Evolutionary conservation across 495 filamentous ascomycete genomes (phyloP).

Genomic region (Talaromyces thailandensis): DNA sequence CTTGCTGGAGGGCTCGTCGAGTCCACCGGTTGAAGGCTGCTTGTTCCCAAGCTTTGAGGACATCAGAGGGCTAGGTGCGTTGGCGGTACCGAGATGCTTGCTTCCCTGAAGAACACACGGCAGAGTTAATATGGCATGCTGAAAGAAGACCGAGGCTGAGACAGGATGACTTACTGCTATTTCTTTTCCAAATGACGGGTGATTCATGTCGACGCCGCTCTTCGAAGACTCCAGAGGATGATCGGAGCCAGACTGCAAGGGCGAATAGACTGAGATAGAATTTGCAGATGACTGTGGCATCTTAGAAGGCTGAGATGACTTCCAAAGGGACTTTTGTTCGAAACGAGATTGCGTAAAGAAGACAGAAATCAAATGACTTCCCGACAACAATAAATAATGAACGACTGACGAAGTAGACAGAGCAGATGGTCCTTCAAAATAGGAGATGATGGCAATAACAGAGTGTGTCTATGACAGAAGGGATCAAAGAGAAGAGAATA

Average conservation of each 20-base stretch:
- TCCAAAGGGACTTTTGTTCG: not conserved
- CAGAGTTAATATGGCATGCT: not conserved
- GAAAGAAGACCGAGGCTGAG: not conserved
- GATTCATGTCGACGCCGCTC: not conserved
- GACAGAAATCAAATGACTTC: not conserved
- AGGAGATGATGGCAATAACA: conserved; percentile 6
- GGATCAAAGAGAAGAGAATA: conserved; percentile 9
- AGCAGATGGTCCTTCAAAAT: conserved; percentile 6
- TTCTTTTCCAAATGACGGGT: not conserved
- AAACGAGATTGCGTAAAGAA: not conserved
- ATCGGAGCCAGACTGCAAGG: not conserved
- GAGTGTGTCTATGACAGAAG: conserved; percentile 14
- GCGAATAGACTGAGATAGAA: not conserved
- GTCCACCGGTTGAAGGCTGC: conserved; percentile 14
- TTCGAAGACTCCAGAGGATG: not conserved
- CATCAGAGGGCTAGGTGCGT: conserved; percentile 24
- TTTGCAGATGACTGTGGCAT: not conserved
- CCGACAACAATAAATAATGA: conserved; percentile 3
- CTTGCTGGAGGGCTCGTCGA: conserved; percentile 23
- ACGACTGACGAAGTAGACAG: not conserved
- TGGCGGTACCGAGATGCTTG: conserved; percentile 21
- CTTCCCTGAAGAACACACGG: conserved; percentile 11
- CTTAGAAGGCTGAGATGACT: not conserved
- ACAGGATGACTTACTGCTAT: not conserved
- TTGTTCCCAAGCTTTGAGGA: conserved; percentile 32